These are phyloP conservation scores for Bacterosira constricta DNA, from an alignment of 108 stramenopile species.

Conservation along the genomic window DNA sequence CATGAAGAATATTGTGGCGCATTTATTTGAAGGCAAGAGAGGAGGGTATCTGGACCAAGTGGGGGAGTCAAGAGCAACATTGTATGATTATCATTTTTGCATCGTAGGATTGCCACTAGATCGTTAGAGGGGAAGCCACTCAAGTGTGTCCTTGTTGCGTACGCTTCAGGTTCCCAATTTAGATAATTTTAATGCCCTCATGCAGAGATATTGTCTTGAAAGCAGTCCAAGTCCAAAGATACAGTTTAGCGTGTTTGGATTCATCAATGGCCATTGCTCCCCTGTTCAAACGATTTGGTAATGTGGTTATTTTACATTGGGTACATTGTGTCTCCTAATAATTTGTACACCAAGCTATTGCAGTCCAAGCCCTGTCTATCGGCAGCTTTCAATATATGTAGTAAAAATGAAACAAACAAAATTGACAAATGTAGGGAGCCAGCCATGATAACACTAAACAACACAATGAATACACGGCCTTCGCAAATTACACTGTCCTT, in stretches of 20 bases:
- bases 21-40: slow-evolving; percentile 76
- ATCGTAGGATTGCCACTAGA: slow-evolving; percentile 91
- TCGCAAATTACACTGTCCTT: too few relatives aligned
- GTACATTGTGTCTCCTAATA: slow-evolving; percentile 98
- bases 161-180: slow-evolving; percentile 88
- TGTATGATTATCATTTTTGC: slow-evolving; percentile 93
- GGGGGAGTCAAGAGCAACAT: slow-evolving; percentile 91
- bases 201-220: slow-evolving; percentile 87
- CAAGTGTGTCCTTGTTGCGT: slow-evolving; percentile 89
- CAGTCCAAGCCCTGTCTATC: slow-evolving; percentile 96
- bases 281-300: slow-evolving; percentile 96
- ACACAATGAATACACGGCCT: too few relatives aligned
- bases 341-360: slow-evolving; percentile 97
- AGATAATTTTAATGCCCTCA: slow-evolving; percentile 91
- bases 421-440: too few relatives aligned
- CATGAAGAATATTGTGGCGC: slow-evolving; percentile 94
- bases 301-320: slow-evolving; percentile 97
- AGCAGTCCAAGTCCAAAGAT: slow-evolving; percentile 72
- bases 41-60: slow-evolving; percentile 77
- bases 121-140: slow-evolving; percentile 94
- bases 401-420: too few relatives aligned
- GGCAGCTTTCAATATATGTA: slow-evolving; percentile 96
- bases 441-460: too few relatives aligned
- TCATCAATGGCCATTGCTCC: slow-evolving; percentile 97
- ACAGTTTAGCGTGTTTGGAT: slow-evolving; percentile 95